Conservation (phyloP, 2,329 filamentous ascomycete genomes). For the Colletotrichum siamense region DNA sequence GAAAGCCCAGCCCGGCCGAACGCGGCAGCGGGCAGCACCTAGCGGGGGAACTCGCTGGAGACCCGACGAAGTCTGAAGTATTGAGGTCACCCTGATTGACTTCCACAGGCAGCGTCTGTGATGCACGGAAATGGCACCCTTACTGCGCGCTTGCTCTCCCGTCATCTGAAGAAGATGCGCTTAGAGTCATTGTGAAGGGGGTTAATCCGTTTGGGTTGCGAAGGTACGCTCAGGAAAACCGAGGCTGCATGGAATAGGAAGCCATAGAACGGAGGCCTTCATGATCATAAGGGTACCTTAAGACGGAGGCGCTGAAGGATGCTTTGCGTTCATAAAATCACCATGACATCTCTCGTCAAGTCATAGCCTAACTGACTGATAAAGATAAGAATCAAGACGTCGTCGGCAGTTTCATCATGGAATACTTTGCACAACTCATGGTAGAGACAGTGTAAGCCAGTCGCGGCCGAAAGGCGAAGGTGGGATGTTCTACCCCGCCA, state of each 20-base stretch:
- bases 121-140: not conserved
- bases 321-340: not conserved
- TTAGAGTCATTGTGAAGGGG: not conserved
- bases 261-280: not conserved
- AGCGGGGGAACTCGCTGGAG: constrained; percentile 11
- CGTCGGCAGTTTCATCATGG: not conserved
- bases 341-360: not conserved
- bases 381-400: not conserved
- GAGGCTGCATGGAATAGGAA: not conserved
- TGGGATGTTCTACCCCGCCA: not conserved
- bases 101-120: not conserved
- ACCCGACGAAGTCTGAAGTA: not conserved
- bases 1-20: constrained; percentile 11
- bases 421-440: not conserved
- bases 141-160: not conserved
- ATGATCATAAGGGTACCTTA: not conserved
- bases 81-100: not conserved
- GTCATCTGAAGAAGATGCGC: not conserved
- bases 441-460: not conserved
- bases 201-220: not conserved
- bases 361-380: not conserved
- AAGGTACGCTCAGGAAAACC: not conserved
- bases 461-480: not conserved
- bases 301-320: not conserved
- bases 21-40: constrained; percentile 1